Evolutionary conservation across 2,329 filamentous ascomycete genomes (phyloP).

Genomic region (Aspergillus versicolor): DNA sequence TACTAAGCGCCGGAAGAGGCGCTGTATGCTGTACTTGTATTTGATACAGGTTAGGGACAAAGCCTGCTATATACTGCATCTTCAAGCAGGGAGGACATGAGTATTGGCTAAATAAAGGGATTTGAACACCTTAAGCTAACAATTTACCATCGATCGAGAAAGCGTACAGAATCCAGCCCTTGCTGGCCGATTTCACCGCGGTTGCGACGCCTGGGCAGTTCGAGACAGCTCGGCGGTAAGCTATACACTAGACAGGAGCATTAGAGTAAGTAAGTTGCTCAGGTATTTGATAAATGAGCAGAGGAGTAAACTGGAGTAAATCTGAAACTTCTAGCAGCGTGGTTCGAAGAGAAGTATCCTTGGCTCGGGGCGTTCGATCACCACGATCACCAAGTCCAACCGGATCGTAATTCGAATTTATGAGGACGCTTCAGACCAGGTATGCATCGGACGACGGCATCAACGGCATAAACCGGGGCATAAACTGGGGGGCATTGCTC

Average conservation of each 20-base stretch:
- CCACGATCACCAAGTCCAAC: too few species aligned
- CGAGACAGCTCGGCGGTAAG: not conserved
- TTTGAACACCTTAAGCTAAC: too few species aligned
- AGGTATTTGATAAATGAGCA: not conserved
- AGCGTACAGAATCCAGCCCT: not conserved
- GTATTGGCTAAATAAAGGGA: too few species aligned
- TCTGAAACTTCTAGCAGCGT: too few species aligned
- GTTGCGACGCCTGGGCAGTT: not conserved
- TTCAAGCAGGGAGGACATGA: too few species aligned
- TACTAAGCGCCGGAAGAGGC: too few species aligned
- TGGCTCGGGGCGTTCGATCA: too few species aligned
- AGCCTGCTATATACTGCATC: too few species aligned
- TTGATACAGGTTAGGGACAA: too few species aligned
- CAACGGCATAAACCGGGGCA: not conserved
- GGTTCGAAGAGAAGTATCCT: too few species aligned
- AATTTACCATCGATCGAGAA: too few species aligned
- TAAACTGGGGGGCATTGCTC: conserved; percentile 3
- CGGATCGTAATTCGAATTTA: not conserved
- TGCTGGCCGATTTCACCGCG: not conserved
- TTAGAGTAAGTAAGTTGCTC: not conserved
- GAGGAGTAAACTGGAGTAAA: not conserved
- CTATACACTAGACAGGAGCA: not conserved
- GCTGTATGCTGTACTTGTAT: too few species aligned
- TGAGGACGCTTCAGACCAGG: not conserved
- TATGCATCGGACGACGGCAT: not conserved